Percentiles rank a stretch among this genome's conserved stretches.
These are phyloP conservation scores for Oenanthe javanica DNA, from an alignment of 140 eudicot species.

Conservation along the genomic window DNA sequence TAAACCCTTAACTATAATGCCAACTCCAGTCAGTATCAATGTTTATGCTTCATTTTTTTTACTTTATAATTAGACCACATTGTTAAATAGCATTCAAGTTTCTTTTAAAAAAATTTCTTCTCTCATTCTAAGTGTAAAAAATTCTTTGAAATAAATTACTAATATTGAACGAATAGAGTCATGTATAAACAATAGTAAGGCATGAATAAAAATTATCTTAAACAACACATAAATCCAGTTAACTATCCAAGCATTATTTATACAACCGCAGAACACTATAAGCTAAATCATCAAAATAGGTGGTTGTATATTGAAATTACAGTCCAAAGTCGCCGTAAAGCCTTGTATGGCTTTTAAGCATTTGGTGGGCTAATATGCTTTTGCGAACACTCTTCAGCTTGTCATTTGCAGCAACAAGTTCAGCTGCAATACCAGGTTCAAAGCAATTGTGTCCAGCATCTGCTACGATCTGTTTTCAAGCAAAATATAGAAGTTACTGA, in stretches of 20 bases:
- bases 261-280: neutral
- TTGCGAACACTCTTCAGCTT: constrained; percentile 53
- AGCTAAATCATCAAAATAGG: neutral
- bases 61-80: neutral
- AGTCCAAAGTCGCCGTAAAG: neutral
- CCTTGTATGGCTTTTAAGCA: neutral
- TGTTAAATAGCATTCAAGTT: too few relatives aligned
- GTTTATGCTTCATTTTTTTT: neutral
- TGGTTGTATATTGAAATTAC: neutral
- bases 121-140: too few relatives aligned
- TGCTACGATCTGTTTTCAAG: constrained; percentile 50
- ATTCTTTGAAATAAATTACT: too few relatives aligned
- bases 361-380: constrained; percentile 9
- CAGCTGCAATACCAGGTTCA: constrained; percentile 77
- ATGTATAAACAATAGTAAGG: too few relatives aligned
- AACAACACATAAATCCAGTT: too few relatives aligned
- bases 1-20: neutral
- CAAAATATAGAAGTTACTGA: neutral
- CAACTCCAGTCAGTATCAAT: neutral
- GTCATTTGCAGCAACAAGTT: constrained; percentile 97
- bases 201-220: too few relatives aligned
- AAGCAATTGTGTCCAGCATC: constrained; percentile 95
- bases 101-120: too few relatives aligned
- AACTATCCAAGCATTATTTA: neutral
- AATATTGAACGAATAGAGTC: too few relatives aligned